A percentile compares a stretch with the other conserved stretches of the same genome.
phyloP scores from a whole-genome alignment of 106 monocot species.

The Dioscorea zingiberensis region DNA sequence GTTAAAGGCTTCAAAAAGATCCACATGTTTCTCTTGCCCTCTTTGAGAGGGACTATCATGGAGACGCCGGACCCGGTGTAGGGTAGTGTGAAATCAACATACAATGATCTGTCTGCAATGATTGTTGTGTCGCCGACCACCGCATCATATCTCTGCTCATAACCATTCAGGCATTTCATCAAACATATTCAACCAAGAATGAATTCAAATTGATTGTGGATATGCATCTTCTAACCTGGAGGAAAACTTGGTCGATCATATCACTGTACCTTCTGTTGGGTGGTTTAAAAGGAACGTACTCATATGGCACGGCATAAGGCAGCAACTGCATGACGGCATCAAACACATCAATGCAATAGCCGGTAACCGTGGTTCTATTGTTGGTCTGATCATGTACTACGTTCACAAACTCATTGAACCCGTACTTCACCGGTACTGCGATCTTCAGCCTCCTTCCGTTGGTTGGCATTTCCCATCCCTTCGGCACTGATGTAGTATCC shows the following conservation, averaged over 20 bases:
- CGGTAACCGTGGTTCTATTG: conserved; percentile 10
- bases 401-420: conserved; percentile 16
- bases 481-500: conserved; percentile 11
- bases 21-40: conserved; percentile 7
- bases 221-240: conserved; percentile 20
- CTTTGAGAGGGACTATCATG: conserved; percentile 21
- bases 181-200: neutral
- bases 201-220: neutral
- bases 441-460: conserved; percentile 23
- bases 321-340: conserved; percentile 20
- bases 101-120: conserved; percentile 8
- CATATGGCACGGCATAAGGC: conserved; percentile 26
- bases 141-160: conserved; percentile 25
- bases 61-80: conserved; percentile 23
- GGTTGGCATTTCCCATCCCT: conserved; percentile 22
- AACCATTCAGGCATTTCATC: neutral
- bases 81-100: conserved; percentile 33
- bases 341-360: conserved; percentile 42
- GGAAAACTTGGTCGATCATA: conserved; percentile 34
- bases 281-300: conserved; percentile 13
- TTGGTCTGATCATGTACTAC: conserved; percentile 7
- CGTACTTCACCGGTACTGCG: conserved; percentile 18
- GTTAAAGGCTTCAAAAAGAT: conserved; percentile 28
- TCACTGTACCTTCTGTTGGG: conserved; percentile 11
- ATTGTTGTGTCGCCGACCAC: conserved; percentile 34